Conservation (phyloP, 2,329 filamentous ascomycete genomes). For the Akanthomyces dipterigenus region DNA sequence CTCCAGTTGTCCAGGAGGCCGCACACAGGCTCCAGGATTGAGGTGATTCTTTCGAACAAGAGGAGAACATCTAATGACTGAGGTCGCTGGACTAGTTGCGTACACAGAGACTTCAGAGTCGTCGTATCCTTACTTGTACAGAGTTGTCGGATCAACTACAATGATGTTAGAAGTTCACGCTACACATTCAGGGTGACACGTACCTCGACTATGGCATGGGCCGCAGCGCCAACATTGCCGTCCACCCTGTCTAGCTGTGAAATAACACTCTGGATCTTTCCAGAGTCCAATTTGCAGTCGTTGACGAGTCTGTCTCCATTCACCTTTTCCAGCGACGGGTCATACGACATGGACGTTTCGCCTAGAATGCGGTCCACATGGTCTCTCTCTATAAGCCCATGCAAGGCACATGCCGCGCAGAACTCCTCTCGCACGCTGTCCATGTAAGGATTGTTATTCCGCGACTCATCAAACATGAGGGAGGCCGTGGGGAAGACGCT, state of each 20-base stretch:
- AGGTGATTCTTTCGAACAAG: slow-evolving; percentile 63
- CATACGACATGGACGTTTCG: slow-evolving; percentile 73
- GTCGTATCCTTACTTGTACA: slow-evolving; percentile 71
- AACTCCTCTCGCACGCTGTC: slow-evolving; percentile 65
- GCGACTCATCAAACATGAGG: slow-evolving; percentile 53
- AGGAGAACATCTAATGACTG: slow-evolving; percentile 67
- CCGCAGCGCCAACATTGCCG: slow-evolving; percentile 83
- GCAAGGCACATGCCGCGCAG: slow-evolving; percentile 81
- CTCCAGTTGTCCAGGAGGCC: slow-evolving; percentile 71
- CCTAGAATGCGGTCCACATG: slow-evolving; percentile 76
- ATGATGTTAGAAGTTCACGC: slow-evolving; percentile 1
- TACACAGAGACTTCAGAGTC: slow-evolving; percentile 69
- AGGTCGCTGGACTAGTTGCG: slow-evolving; percentile 64
- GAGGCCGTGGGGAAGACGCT: slow-evolving; percentile 61
- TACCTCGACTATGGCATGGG: slow-evolving; percentile 68
- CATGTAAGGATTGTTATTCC: slow-evolving; percentile 49
- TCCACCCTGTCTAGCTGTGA: slow-evolving; percentile 83
- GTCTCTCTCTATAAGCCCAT: slow-evolving; percentile 72
- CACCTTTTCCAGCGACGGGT: slow-evolving; percentile 68
- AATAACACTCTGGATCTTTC: slow-evolving; percentile 68
- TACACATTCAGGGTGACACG: slow-evolving; percentile 15
- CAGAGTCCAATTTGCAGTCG: slow-evolving; percentile 70
- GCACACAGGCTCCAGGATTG: slow-evolving; percentile 68
- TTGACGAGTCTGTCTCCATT: slow-evolving; percentile 71
- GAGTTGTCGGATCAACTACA: slow-evolving; percentile 58